Evolutionary conservation across 352 stramenopile species (phyloP).

Genomic region (Phytopythium kandeliae): DNA sequence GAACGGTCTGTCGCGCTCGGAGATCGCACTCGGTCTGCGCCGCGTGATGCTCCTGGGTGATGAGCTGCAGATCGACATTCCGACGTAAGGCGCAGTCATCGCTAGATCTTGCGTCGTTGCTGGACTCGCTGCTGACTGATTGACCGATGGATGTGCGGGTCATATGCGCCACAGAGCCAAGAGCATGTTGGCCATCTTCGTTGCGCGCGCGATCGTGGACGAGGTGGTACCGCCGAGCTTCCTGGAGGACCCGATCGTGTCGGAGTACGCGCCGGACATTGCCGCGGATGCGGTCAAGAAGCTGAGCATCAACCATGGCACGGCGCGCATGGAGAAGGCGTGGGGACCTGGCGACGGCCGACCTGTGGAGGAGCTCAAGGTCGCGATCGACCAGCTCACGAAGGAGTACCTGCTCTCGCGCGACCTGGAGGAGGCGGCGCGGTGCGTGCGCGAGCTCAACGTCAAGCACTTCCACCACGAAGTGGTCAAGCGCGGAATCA

Average conservation of each 20-base stretch:
- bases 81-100: conserved; percentile 40
- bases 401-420: conserved; percentile 95
- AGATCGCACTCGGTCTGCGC: conserved; percentile 93
- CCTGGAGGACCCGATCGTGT: conserved; percentile 94
- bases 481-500: conserved; percentile 85
- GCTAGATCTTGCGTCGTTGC: no score
- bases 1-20: conserved; percentile 66
- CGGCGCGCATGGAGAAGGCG: conserved; percentile 93
- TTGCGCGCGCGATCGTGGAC: conserved; percentile 97
- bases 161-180: conserved; percentile 48
- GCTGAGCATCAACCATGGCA: conserved; percentile 95
- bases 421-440: conserved; percentile 94
- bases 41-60: conserved; percentile 94
- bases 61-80: conserved; percentile 96
- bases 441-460: conserved; percentile 92
- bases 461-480: conserved; percentile 97
- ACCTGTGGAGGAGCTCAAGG: conserved; percentile 89
- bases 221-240: conserved; percentile 98
- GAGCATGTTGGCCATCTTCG: conserved; percentile 95
- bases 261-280: conserved; percentile 91
- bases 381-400: conserved; percentile 94
- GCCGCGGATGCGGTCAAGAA: conserved; percentile 95
- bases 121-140: background rate
- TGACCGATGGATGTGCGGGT: no score
- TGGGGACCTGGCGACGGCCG: conserved; percentile 95